Evolutionary conservation across 306 rosid genomes (phyloP).

Genomic region (cucumber (Cucumis sativus)): DNA sequence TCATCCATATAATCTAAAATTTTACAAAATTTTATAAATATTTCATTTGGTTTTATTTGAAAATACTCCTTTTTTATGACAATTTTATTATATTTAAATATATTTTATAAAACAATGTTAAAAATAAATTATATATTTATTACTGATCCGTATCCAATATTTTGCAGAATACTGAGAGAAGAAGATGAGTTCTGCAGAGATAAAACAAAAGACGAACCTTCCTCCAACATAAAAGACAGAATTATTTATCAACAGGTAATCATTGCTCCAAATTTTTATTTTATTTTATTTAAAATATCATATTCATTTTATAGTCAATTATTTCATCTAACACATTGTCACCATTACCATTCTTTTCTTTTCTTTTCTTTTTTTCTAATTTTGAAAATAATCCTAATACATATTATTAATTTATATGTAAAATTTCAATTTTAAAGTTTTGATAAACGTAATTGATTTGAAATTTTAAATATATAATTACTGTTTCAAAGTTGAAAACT

Average conservation of each 20-base stretch:
- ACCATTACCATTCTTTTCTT: background rate
- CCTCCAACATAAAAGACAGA: background rate
- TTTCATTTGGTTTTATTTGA: no score
- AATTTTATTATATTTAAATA: no score
- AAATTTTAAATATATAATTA: no score
- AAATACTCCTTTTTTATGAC: no score
- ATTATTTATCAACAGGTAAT: background rate
- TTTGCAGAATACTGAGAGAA: background rate
- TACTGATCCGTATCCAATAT: background rate
- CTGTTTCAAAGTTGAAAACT: no score
- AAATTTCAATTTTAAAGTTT: no score
- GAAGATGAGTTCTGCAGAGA: background rate
- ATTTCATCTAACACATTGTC: background rate
- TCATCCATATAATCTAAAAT: no score
- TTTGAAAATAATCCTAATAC: background rate
- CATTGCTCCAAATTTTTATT: background rate
- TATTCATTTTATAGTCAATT: background rate
- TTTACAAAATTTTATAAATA: no score
- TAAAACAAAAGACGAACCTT: background rate
- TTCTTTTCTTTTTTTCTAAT: background rate
- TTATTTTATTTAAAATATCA: background rate
- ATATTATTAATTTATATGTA: background rate
- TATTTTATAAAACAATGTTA: no score
- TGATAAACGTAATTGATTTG: no score
- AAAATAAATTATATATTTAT: background rate